phyloP scores from a whole-genome alignment of 2,329 filamentous ascomycete genomes.

The Trichoderma citrinoviride region DNA sequence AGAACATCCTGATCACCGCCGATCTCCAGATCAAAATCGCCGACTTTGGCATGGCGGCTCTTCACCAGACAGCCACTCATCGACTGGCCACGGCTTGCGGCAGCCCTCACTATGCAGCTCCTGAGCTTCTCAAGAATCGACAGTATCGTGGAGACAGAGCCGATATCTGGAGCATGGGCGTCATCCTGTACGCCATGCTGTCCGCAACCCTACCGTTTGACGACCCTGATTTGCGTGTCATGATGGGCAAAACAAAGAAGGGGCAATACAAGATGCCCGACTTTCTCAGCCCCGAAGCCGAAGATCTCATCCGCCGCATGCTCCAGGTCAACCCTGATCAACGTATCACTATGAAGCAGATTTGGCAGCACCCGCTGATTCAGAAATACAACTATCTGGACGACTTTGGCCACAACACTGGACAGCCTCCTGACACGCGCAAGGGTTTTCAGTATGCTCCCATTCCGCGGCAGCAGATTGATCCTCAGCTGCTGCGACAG shows the following conservation, averaged over 20 bases:
- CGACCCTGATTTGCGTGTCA: constrained; percentile 57
- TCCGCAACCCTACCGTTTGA: constrained; percentile 83
- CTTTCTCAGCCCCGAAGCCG: constrained; percentile 64
- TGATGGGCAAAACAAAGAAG: constrained; percentile 60
- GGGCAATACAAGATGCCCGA: constrained; percentile 61
- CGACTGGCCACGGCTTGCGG: constrained; percentile 87
- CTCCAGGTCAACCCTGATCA: constrained; percentile 73
- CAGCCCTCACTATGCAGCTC: constrained; percentile 94
- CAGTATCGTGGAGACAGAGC: constrained; percentile 81
- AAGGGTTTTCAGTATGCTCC: constrained; percentile 62
- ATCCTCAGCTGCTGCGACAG: constrained; percentile 78
- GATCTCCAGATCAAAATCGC: constrained; percentile 84
- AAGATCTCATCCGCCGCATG: constrained; percentile 76
- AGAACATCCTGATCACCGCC: constrained; percentile 86
- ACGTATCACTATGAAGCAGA: constrained; percentile 74
- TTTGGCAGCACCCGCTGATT: constrained; percentile 86
- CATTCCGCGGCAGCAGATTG: constrained; percentile 64
- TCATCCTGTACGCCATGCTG: constrained; percentile 85
- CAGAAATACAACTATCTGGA: constrained; percentile 78
- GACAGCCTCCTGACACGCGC: constrained; percentile 54
- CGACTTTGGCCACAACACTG: constrained; percentile 55
- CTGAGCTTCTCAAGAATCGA: constrained; percentile 76
- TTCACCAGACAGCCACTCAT: constrained; percentile 75
- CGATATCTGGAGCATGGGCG: constrained; percentile 92
- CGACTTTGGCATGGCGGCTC: constrained; percentile 96